These are phyloP conservation scores for Penicillium atrosanguineum DNA, from an alignment of 495 filamentous ascomycete species.

Conservation along the genomic window DNA sequence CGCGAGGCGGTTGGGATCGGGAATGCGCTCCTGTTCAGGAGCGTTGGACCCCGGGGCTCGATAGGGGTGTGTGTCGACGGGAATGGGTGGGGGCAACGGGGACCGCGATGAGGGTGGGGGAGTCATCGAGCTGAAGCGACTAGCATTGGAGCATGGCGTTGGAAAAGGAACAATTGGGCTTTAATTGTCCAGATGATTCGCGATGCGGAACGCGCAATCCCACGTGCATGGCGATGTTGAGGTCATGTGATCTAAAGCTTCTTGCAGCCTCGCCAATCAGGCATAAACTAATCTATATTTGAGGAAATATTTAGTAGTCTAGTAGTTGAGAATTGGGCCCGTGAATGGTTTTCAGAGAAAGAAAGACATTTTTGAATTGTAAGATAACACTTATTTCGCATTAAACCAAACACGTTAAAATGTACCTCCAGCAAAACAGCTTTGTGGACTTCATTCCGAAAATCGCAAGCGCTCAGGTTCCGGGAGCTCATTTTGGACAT, in stretches of 20 bases:
- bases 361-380: too few species aligned
- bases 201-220: conserved; percentile 16
- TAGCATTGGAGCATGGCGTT: conserved; percentile 34
- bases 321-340: too few species aligned
- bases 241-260: conserved; percentile 8
- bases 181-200: conserved; percentile 1
- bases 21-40: conserved; percentile 47
- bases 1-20: conserved; percentile 62
- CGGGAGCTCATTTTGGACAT: too few species aligned
- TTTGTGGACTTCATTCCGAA: too few species aligned
- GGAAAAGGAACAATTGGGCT: conserved; percentile 1
- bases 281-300: neutral
- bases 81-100: conserved; percentile 39
- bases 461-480: too few species aligned
- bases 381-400: too few species aligned
- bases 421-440: too few species aligned
- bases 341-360: too few species aligned
- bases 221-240: conserved; percentile 11
- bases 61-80: conserved; percentile 46
- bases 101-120: conserved; percentile 34
- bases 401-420: too few species aligned
- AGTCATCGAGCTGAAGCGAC: conserved; percentile 38
- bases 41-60: conserved; percentile 33
- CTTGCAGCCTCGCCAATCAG: neutral
- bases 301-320: too few species aligned